Evolutionary conservation across 2,329 filamentous ascomycete genomes (phyloP), one percentile per base, ranked within the genome.

Genomic region (Clarireedia paspali): DNA sequence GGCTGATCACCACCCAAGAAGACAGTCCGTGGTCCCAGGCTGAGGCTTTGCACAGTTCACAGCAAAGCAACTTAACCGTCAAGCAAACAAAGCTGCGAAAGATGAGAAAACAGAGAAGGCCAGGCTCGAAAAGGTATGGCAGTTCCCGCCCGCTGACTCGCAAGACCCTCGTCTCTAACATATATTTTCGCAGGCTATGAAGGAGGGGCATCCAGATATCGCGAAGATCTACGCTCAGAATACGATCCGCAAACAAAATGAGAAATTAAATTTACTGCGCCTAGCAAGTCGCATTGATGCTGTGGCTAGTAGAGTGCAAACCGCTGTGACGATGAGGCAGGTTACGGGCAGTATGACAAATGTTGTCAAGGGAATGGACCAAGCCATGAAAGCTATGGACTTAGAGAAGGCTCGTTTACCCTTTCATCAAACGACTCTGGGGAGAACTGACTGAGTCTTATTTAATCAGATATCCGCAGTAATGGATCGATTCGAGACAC

Each of bases 401-500:
- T 70, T 82, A 56, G 81, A 83, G 63, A 81, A 80, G 73, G 80
- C 82, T n/a, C 6, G 47, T 70, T 50, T 39, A 14, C 2, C 10
- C 12, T 5, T 39, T 12, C 14, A 12, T 15, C 12, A 15, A 7
- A 14, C 6, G 20, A 39, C 42, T 17, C 9, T 2, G 23, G 1
- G 6, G 15, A 30, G 36, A 47, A 45, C 17, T 52, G 58, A 24
- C 44, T 47, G 44, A 47, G 23, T 27, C 26, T n/a, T 24, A 12
- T 47, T 23, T 23, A 15, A 23, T 9, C 60, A 82, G 80, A 84
- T 85, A 55, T 82, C 81, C 12, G 76, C 79, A 47, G 80, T 85
- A 46, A 85, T 85, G 82, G 82, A 85, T 64, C 78, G 78, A 53
- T 85, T 85, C 66, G 82, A 85, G 67, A 77, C 77, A 14, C 74